These are phyloP conservation scores for Talaromyces verruculosus DNA, from an alignment of 2,329 filamentous ascomycete genomes.

Conservation along the genomic window DNA sequence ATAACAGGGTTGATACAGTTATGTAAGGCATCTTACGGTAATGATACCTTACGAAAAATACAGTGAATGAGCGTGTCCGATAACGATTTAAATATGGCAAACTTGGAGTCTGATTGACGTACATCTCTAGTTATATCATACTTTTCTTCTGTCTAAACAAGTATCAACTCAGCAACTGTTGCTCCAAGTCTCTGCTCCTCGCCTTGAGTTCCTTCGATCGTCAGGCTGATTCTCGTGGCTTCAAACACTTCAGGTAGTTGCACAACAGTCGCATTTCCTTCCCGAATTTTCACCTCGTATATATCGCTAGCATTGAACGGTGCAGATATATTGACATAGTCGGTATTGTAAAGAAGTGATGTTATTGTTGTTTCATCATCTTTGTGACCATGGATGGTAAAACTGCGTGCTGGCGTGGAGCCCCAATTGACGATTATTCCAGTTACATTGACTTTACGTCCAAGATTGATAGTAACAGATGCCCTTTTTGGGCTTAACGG, in stretches of 20 bases:
- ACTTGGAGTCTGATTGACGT: neutral
- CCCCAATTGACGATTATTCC: slow-evolving; percentile 20
- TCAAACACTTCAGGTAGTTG: neutral
- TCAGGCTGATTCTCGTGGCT: slow-evolving; percentile 7
- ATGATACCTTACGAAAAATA: neutral
- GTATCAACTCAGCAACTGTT: slow-evolving; percentile 20
- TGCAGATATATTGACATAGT: slow-evolving; percentile 16
- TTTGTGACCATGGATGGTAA: slow-evolving; percentile 13
- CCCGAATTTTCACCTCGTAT: slow-evolving; percentile 12
- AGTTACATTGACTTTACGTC: neutral
- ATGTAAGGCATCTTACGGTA: neutral
- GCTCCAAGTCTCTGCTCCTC: slow-evolving; percentile 17
- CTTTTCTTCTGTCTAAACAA: slow-evolving; percentile 15
- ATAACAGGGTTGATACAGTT: neutral
- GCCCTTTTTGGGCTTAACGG: slow-evolving; percentile 5
- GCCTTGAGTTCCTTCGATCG: slow-evolving; percentile 20
- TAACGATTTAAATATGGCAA: neutral
- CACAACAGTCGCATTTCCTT: slow-evolving; percentile 16
- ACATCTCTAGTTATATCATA: neutral
- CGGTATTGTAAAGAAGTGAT: slow-evolving; percentile 5
- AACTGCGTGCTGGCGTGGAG: slow-evolving; percentile 8
- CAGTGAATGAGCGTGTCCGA: neutral
- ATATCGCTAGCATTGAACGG: slow-evolving; percentile 13
- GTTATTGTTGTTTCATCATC: neutral
- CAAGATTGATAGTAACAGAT: slow-evolving; percentile 13